Base-by-base conservation (phyloP, 768 basidiomycete species). In the Termitomyces sp. region DNA sequence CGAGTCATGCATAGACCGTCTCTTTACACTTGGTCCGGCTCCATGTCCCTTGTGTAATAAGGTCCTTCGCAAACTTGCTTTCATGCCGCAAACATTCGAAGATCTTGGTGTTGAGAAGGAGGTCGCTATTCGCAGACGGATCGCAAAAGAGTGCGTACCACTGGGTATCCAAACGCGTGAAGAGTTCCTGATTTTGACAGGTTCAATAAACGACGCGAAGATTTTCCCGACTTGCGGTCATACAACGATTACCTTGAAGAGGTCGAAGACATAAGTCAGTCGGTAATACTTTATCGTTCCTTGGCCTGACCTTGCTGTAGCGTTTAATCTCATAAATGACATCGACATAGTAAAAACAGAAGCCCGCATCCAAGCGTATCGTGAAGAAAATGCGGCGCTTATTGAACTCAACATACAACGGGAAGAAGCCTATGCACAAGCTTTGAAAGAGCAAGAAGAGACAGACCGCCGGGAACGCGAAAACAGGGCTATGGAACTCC, bases 191-290 rank as follows among this genome's bases (percentile, higher is more conserved):
- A 57, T 56, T 46, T 19, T 21, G 8, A 29, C 38, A 98, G 95
- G 63, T 98, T 98, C 70, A 98, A 98, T 72, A 98, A 98, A 73
- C 82, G 88, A 31, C 76, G 86, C 41, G 92, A 95, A 54, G 97
- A 99, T 71, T 99, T 99, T 68, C 71, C 73, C 0, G 86, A 88
- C 67, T 76, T 92, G 41, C 79, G 82, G 11, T 78, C 83, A 16
- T 98, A 95, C 71, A 97, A 99, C 65, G 90, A 98, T 68, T 98
- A 98, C 68, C 82, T 99, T 11, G 95, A 99, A 71, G 86, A 92
- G 69, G 94, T 95, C 2, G 96, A 99, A 73, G 92, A 97, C 65
- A 88, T 98, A 62, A 76, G 80, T 76, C 42, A 50, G 72, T 63
- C 17, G 48, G 42, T 43, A 62, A 45, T 62, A 35, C 25, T 31